These are phyloP conservation scores for Penicillium soppii DNA, from an alignment of 495 filamentous ascomycete genomes.

Conservation along the genomic window DNA sequence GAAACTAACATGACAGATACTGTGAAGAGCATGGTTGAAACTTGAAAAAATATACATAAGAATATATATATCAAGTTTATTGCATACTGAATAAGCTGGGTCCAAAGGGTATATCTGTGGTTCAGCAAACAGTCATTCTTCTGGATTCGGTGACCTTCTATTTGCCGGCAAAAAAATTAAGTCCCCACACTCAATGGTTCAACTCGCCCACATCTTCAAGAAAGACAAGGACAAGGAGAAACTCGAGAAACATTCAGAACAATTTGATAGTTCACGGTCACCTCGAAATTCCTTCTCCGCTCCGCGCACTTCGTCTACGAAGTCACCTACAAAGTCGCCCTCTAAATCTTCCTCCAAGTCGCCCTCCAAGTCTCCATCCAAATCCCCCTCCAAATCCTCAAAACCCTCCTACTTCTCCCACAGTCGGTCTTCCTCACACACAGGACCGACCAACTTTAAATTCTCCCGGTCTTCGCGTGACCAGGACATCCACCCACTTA, in stretches of 20 bases:
- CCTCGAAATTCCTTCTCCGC: slow-evolving; percentile 25
- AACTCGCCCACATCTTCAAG: slow-evolving; percentile 40
- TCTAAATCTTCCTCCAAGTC: slow-evolving; percentile 20
- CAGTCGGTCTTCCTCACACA: slow-evolving; percentile 33
- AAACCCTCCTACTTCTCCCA: slow-evolving; percentile 31
- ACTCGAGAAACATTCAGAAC: slow-evolving; percentile 5
- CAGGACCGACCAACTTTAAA: slow-evolving; percentile 12
- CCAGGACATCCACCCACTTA: slow-evolving; percentile 75
- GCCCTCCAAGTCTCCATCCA: slow-evolving; percentile 24
- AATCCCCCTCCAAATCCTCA: slow-evolving; percentile 30
- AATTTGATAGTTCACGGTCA: slow-evolving; percentile 14
- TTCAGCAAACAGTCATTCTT: not conserved
- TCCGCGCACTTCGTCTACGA: slow-evolving; percentile 22
- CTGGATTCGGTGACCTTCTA: too few relatives aligned
- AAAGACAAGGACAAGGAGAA: slow-evolving; percentile 39
- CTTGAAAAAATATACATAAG: not conserved
- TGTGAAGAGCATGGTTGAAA: not conserved
- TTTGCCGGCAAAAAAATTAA: slow-evolving; percentile 30
- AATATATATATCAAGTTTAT: too few relatives aligned
- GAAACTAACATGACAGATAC: not conserved
- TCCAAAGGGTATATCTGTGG: slow-evolving; percentile 1
- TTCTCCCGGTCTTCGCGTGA: slow-evolving; percentile 55
- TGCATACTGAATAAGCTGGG: too few relatives aligned
- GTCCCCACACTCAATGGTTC: slow-evolving; percentile 27
- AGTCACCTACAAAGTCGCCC: slow-evolving; percentile 12